A percentile compares a stretch with the other conserved stretches of the same genome.
These are phyloP conservation scores for Fusarium sp. DNA, from an alignment of 2,329 filamentous ascomycete genomes.

Conservation along the genomic window DNA sequence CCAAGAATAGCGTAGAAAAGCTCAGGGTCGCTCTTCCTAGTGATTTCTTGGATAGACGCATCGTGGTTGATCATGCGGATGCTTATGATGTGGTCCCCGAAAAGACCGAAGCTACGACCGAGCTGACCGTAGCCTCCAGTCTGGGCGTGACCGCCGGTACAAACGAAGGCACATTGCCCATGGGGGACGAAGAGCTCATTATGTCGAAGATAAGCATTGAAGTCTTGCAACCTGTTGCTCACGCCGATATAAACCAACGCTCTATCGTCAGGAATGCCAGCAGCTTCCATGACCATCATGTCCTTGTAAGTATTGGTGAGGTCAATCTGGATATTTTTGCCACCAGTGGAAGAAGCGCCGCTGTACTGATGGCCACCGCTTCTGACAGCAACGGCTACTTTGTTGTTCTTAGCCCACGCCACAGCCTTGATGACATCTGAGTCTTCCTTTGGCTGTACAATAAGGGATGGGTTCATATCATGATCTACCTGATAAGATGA, in stretches of 20 bases:
- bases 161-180: conserved; percentile 60
- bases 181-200: conserved; percentile 59
- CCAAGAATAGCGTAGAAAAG: conserved; percentile 70
- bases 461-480: conserved; percentile 59
- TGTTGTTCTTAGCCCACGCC: conserved; percentile 56
- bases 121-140: conserved; percentile 63
- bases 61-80: conserved; percentile 61
- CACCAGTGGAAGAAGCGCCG: conserved; percentile 60
- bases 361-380: conserved; percentile 64
- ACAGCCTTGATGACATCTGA: conserved; percentile 57
- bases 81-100: conserved; percentile 65
- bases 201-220: conserved; percentile 57
- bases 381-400: conserved; percentile 59
- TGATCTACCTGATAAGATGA: conserved; percentile 57
- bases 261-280: conserved; percentile 45
- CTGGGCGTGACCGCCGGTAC: conserved; percentile 61
- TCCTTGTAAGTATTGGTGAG: conserved; percentile 54
- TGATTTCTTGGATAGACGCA: conserved; percentile 61
- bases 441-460: conserved; percentile 58
- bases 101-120: conserved; percentile 63
- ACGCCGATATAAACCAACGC: conserved; percentile 56
- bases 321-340: conserved; percentile 61
- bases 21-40: conserved; percentile 62
- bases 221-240: conserved; percentile 57
- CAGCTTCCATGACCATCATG: conserved; percentile 46